Conservation (phyloP, 2,329 filamentous ascomycete genomes). For the Endocalyx cinctus region DNA sequence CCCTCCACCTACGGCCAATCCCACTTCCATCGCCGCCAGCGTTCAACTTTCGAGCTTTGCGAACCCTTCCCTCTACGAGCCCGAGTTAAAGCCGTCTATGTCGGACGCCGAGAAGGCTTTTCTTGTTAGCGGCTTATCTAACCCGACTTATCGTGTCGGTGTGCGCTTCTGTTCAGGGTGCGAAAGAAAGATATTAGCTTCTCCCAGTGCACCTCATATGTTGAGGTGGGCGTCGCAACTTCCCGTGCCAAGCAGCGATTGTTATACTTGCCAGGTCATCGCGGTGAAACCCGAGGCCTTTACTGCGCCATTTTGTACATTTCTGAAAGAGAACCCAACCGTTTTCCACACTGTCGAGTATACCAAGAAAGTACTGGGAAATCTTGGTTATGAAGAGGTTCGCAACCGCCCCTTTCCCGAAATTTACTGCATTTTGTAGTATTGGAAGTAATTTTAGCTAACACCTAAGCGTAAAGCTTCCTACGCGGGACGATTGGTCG, state of each 20-base stretch:
- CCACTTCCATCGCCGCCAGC: too few relatives aligned
- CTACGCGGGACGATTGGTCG: slow-evolving; percentile 73
- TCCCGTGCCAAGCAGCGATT: too few relatives aligned
- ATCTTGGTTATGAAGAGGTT: slow-evolving; percentile 69
- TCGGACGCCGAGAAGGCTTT: slow-evolving; percentile 22
- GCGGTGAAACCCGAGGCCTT: slow-evolving; percentile 55
- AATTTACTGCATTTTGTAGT: background rate
- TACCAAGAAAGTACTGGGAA: slow-evolving; percentile 67
- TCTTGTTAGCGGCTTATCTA: slow-evolving; percentile 18
- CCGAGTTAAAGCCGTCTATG: slow-evolving; percentile 11
- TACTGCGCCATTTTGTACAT: slow-evolving; percentile 79
- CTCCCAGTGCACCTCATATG: too few relatives aligned
- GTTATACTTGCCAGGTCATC: slow-evolving; percentile 18
- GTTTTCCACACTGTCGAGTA: slow-evolving; percentile 85
- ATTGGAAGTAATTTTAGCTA: slow-evolving; percentile 10
- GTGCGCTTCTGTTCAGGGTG: too few relatives aligned
- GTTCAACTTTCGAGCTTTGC: slow-evolving; percentile 24
- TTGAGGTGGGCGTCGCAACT: too few relatives aligned
- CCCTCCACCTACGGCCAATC: too few relatives aligned
- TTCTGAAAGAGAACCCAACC: slow-evolving; percentile 85
- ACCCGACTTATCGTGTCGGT: too few relatives aligned
- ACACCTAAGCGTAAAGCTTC: slow-evolving; percentile 49
- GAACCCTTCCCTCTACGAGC: slow-evolving; percentile 22
- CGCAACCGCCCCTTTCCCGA: slow-evolving; percentile 13
- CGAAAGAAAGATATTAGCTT: too few relatives aligned